Base-by-base conservation (phyloP, 441 rosid species). In the Capsella rubella region DNA sequence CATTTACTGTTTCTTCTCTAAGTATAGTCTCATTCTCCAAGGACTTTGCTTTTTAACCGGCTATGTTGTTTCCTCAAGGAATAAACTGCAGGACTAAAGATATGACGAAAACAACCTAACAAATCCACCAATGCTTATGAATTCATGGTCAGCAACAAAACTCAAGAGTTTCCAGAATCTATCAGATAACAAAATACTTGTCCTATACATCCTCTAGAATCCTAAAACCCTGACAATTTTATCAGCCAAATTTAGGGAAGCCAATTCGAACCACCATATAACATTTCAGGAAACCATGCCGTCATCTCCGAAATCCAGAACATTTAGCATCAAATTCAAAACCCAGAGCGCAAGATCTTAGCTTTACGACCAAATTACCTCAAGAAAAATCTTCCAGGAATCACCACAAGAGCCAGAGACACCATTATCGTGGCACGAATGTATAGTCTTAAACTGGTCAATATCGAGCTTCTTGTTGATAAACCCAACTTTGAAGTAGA, bases 401-500 rank as follows among this genome's bases (percentile, higher is more conserved):
- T 61, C 82, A 8, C 79, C 84, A 74, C 87, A 85, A 32, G 86
- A 74, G 6, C 80, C 82, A 21, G 81, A 79, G 39, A 82, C 77
- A 16, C 81, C 82, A 62, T 73, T 50, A 61, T 83, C 87, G 6
- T 84, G 82, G 77, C 99, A 95, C n/a, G 98, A 87, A 82, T 73
- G 99, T 2, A 92, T 83, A n/a, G 90, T 84, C 87, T 84, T 73
- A 80, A 95, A 95, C 90, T 95, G 99, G 55, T 80, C 89, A 32
- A 84, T 29, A 46, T 84, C 89, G 15, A 95, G 99, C 82, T 88
- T 88, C 89, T 90, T 92, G 64, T 90, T 90, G 75, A 95, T 83
- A 53, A 92, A 47, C 13, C 99, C 99, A 32, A 95, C 98, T 71
- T 83, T 90, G 78, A 95, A 95, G 80, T 95, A 90, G 73, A 95